Percentiles rank a stretch among this genome's conserved stretches.
Conservation (phyloP, 805 yeast genomes). For the Kodamaea neixiangensis region DNA sequence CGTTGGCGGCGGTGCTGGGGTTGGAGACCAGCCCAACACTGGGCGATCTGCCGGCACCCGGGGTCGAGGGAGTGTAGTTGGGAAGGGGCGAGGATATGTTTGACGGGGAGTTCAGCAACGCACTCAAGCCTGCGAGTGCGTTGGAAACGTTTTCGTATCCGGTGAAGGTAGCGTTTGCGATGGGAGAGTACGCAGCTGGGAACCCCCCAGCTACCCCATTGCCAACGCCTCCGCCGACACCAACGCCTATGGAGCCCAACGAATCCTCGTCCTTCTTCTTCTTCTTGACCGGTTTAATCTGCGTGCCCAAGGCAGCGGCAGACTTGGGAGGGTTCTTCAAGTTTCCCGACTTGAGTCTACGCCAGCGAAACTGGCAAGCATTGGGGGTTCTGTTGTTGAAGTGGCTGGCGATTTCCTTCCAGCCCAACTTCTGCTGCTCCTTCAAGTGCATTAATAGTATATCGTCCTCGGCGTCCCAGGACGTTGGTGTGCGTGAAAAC, state of each 20-base stretch:
- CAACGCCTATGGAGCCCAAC: not conserved
- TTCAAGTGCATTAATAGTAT: slow-evolving; percentile 46
- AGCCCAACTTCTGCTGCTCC: slow-evolving; percentile 47
- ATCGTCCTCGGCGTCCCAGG: slow-evolving; percentile 52
- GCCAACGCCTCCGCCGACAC: slow-evolving; percentile 1
- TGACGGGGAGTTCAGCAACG: slow-evolving; percentile 38
- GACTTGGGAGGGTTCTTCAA: slow-evolving; percentile 46
- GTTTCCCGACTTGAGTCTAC: slow-evolving; percentile 46
- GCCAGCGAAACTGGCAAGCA: slow-evolving; percentile 38
- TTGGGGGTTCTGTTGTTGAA: slow-evolving; percentile 47
- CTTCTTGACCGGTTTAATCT: slow-evolving; percentile 11
- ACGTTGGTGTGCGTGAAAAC: slow-evolving; percentile 44
- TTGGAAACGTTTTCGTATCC: slow-evolving; percentile 43
- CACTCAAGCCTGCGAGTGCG: slow-evolving; percentile 48
- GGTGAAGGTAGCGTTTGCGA: slow-evolving; percentile 37
- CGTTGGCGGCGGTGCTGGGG: slow-evolving; percentile 4
- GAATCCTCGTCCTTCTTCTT: slow-evolving; percentile 13
- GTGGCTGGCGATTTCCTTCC: slow-evolving; percentile 49
- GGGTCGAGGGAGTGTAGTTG: slow-evolving; percentile 23
- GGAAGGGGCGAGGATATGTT: slow-evolving; percentile 31
- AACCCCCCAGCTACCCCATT: slow-evolving; percentile 21
- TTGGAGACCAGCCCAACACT: slow-evolving; percentile 7
- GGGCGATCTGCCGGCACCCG: slow-evolving; percentile 24
- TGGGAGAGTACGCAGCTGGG: slow-evolving; percentile 36
- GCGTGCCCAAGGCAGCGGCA: slow-evolving; percentile 25